Conservation (phyloP, 2,329 filamentous ascomycete genomes). For the Aspergillus tanneri region DNA sequence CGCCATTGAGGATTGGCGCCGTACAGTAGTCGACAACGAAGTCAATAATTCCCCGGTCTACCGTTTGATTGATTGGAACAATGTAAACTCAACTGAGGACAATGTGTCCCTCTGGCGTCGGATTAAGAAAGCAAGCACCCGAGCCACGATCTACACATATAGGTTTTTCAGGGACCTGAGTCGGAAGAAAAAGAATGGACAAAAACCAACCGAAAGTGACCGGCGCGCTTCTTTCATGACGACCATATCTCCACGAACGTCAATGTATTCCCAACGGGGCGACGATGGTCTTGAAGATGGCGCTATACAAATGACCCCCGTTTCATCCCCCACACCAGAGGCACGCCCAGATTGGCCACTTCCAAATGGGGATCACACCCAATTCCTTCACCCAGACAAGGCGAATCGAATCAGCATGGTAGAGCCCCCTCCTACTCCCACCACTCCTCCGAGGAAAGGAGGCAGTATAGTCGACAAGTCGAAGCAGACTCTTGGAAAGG, state of each 20-base stretch:
- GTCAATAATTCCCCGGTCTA: slow-evolving; percentile 96
- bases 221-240: slow-evolving; percentile 67
- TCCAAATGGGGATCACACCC: slow-evolving; percentile 29
- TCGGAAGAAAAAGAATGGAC: slow-evolving; percentile 47
- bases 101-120: slow-evolving; percentile 81
- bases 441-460: slow-evolving; percentile 45
- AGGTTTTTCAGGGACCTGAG: slow-evolving; percentile 51
- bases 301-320: slow-evolving; percentile 93
- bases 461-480: slow-evolving; percentile 73
- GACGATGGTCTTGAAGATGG: slow-evolving; percentile 49
- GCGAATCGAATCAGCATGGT: slow-evolving; percentile 27
- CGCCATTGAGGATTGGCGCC: slow-evolving; percentile 89
- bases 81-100: slow-evolving; percentile 89
- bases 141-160: slow-evolving; percentile 57
- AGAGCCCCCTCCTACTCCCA: slow-evolving; percentile 26
- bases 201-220: slow-evolving; percentile 45
- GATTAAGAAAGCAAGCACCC: slow-evolving; percentile 84
- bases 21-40: slow-evolving; percentile 86
- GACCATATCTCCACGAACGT: slow-evolving; percentile 55
- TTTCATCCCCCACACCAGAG: slow-evolving; percentile 73
- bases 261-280: slow-evolving; percentile 54
- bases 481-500: slow-evolving; percentile 64
- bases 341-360: slow-evolving; percentile 47
- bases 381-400: slow-evolving; percentile 34
- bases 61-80: slow-evolving; percentile 81